Percentiles rank a stretch among this genome's conserved stretches.
Conservation (phyloP, 192 early-diverging fungal genomes). For the Entomortierella lignicola region DNA sequence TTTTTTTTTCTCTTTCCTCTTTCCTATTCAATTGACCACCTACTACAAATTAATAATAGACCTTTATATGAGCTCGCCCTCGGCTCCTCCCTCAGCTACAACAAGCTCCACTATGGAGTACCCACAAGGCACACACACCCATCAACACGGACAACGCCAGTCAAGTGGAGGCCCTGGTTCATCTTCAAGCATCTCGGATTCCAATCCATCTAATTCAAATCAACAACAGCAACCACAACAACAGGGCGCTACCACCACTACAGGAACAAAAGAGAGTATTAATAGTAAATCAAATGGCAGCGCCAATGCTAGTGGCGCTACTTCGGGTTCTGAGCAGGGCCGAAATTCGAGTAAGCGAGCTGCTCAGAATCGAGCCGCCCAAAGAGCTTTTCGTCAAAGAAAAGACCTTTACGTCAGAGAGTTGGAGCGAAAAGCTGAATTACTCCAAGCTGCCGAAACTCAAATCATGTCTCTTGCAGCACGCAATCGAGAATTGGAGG, state of each 20-base stretch:
- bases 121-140: slow-evolving; percentile 3
- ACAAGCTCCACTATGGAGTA: slow-evolving; percentile 25
- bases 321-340: slow-evolving; percentile 18
- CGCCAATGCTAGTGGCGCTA: too few relatives aligned
- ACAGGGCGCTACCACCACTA: background rate
- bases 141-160: slow-evolving; percentile 8
- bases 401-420: slow-evolving; percentile 82
- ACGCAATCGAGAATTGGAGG: slow-evolving; percentile 33
- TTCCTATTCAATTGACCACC: too few relatives aligned
- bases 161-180: background rate
- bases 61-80: slow-evolving; percentile 29
- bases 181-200: background rate
- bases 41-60: slow-evolving; percentile 23
- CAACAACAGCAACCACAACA: too few relatives aligned
- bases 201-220: background rate
- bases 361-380: slow-evolving; percentile 93
- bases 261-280: slow-evolving; percentile 13
- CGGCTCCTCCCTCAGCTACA: slow-evolving; percentile 6
- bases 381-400: slow-evolving; percentile 90
- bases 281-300: slow-evolving; percentile 16
- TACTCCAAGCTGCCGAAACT: slow-evolving; percentile 21
- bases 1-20: background rate
- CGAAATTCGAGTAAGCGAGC: slow-evolving; percentile 72
- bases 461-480: slow-evolving; percentile 15
- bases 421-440: slow-evolving; percentile 78